Evolutionary conservation across 2,329 filamentous ascomycete species (phyloP).

Genomic region (Cordyceps farinosa): DNA sequence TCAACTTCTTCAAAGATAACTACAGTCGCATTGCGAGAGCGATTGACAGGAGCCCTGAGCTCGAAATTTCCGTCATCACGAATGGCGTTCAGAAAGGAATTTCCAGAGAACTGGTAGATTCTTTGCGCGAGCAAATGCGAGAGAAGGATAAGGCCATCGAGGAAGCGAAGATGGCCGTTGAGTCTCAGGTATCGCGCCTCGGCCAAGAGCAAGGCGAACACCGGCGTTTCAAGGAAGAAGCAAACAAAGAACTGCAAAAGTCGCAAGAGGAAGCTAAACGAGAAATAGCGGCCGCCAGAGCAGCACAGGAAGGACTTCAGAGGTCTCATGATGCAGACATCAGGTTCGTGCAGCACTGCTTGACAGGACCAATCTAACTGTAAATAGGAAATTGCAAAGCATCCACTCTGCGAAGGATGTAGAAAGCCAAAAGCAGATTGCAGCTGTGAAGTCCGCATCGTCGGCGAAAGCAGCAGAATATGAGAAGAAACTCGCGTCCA

Average conservation of each 20-base stretch:
- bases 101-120: conserved; percentile 89
- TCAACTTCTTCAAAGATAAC: conserved; percentile 95
- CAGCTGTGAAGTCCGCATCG: conserved; percentile 22
- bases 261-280: conserved; percentile 39
- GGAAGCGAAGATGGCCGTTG: conserved; percentile 43
- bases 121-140: conserved; percentile 71
- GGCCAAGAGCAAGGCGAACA: conserved; percentile 74
- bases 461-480: conserved; percentile 32
- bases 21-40: conserved; percentile 80
- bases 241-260: conserved; percentile 46
- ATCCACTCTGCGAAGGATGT: conserved; percentile 31
- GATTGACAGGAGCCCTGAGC: conserved; percentile 84
- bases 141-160: conserved; percentile 60
- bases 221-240: conserved; percentile 59
- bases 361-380: conserved; percentile 19
- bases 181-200: conserved; percentile 50
- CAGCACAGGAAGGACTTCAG: conserved; percentile 67
- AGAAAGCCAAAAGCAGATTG: conserved; percentile 30
- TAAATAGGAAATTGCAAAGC: conserved; percentile 29
- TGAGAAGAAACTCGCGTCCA: conserved; percentile 26
- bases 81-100: conserved; percentile 85
- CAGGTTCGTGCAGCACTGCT: conserved; percentile 36
- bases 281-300: conserved; percentile 32
- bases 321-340: conserved; percentile 66
- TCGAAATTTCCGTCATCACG: conserved; percentile 77